A percentile compares a stretch with the other conserved stretches of the same genome.
phyloP scores from a whole-genome alignment of 2,329 filamentous ascomycete genomes.

The Ceratocystis albifundus region DNA sequence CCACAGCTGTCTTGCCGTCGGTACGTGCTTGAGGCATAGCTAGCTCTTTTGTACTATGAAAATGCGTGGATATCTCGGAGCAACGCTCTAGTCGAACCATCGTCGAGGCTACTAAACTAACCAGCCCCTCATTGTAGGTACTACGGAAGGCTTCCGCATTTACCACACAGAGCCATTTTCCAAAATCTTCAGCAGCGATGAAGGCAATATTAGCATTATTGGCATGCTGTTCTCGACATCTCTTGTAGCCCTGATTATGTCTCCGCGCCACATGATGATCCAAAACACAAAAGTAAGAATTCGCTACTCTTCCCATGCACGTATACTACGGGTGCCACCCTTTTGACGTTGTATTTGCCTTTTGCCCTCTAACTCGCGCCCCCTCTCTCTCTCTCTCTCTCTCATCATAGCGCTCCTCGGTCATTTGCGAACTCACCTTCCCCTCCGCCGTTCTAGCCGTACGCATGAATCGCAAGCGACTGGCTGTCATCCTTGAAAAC shows the following conservation, averaged over 20 bases:
- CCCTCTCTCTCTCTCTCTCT: not conserved
- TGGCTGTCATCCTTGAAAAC: slow-evolving; percentile 88
- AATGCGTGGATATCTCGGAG: not conserved
- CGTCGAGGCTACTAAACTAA: not conserved
- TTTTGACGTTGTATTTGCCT: not conserved
- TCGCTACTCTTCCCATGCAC: not conserved
- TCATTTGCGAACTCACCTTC: slow-evolving; percentile 97
- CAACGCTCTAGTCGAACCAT: not conserved
- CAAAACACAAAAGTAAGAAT: slow-evolving; percentile 82
- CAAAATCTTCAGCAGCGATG: slow-evolving; percentile 87
- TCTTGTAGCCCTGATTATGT: slow-evolving; percentile 83
- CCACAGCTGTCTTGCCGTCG: slow-evolving; percentile 91
- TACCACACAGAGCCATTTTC: slow-evolving; percentile 95
- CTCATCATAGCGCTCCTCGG: slow-evolving; percentile 47
- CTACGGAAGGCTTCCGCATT: slow-evolving; percentile 86
- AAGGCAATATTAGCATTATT: slow-evolving; percentile 88
- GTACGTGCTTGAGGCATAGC: slow-evolving; percentile 39
- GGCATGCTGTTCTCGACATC: slow-evolving; percentile 99
- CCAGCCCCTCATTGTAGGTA: slow-evolving; percentile 44
- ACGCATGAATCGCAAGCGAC: slow-evolving; percentile 81
- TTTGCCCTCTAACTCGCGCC: not conserved
- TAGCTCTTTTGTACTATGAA: not conserved
- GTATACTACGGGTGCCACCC: no score
- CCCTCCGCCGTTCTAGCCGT: slow-evolving; percentile 92
- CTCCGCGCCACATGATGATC: slow-evolving; percentile 83